Percentiles rank a stretch among this genome's conserved stretches.
Conservation (phyloP, 345 rosid genomes). For the Gossypium sturtianum region DNA sequence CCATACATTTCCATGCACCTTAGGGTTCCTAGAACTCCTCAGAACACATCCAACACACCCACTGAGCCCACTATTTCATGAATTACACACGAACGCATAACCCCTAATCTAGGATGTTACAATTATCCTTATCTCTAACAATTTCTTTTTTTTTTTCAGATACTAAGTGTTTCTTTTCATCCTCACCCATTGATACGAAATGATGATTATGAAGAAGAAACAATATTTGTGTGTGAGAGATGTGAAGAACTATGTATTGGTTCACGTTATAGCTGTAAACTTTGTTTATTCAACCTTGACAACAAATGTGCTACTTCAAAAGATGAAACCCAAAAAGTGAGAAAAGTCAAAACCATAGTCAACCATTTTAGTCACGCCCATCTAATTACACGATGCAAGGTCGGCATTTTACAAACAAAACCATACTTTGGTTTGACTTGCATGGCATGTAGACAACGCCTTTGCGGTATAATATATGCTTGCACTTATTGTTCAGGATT, state of each 20-base stretch:
- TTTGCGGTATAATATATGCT: not conserved
- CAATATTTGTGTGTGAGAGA: not conserved
- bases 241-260: not conserved
- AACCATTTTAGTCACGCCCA: not conserved
- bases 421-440: not conserved
- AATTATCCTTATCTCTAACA: not conserved
- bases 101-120: too few species aligned
- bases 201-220: not conserved
- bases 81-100: too few species aligned
- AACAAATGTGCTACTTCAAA: not conserved
- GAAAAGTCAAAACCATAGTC: not conserved
- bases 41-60: too few species aligned
- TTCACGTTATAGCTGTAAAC: not conserved
- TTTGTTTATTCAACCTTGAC: not conserved
- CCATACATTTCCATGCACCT: too few species aligned
- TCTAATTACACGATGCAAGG: not conserved
- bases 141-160: not conserved
- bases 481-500: not conserved
- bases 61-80: too few species aligned
- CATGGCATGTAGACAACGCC: not conserved
- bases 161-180: not conserved
- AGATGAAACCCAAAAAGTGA: too few species aligned
- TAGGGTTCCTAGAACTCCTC: too few species aligned
- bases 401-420: not conserved
- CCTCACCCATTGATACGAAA: not conserved